Evolutionary conservation across 2,329 filamentous ascomycete species (phyloP).

Genomic region (Pezicula carpinea): DNA sequence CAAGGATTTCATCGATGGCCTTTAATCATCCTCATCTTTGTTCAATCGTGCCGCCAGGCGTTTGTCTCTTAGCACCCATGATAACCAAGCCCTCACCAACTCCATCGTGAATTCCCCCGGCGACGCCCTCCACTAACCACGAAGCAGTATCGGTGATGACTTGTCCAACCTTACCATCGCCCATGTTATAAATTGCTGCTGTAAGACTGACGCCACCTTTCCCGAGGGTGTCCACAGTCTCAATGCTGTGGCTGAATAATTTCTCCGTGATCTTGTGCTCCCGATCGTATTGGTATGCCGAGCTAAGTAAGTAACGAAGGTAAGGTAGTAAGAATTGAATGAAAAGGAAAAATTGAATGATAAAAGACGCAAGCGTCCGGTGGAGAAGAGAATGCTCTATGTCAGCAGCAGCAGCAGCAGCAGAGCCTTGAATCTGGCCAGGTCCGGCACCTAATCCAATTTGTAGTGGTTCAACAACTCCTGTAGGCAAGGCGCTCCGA

Average conservation of each 20-base stretch:
- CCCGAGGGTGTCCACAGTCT: slow-evolving; percentile 48
- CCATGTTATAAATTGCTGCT: slow-evolving; percentile 52
- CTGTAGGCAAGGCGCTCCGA: slow-evolving; percentile 43
- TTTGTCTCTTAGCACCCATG: slow-evolving; percentile 28
- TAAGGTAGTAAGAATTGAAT: slow-evolving; percentile 59
- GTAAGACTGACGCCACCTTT: slow-evolving; percentile 47
- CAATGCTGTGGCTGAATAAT: slow-evolving; percentile 46
- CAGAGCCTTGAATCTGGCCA: not conserved
- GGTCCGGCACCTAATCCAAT: slow-evolving; percentile 6
- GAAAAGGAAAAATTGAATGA: slow-evolving; percentile 55
- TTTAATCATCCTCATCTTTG: slow-evolving; percentile 1
- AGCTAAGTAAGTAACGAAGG: slow-evolving; percentile 46
- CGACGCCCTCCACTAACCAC: slow-evolving; percentile 61
- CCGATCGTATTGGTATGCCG: slow-evolving; percentile 58
- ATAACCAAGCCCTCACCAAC: slow-evolving; percentile 48
- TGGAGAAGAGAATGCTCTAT: slow-evolving; percentile 49
- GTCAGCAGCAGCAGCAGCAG: slow-evolving; percentile 17
- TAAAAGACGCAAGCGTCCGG: slow-evolving; percentile 48
- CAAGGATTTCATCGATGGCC: not conserved
- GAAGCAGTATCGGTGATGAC: slow-evolving; percentile 48
- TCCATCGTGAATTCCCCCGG: slow-evolving; percentile 64
- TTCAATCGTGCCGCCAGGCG: slow-evolving; percentile 4
- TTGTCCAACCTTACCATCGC: slow-evolving; percentile 61
- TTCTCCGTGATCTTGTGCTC: slow-evolving; percentile 61
- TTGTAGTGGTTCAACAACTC: slow-evolving; percentile 18